Base-by-base conservation (phyloP, 148 eudicot genomes). In the Dysphania ambrosioides region DNA sequence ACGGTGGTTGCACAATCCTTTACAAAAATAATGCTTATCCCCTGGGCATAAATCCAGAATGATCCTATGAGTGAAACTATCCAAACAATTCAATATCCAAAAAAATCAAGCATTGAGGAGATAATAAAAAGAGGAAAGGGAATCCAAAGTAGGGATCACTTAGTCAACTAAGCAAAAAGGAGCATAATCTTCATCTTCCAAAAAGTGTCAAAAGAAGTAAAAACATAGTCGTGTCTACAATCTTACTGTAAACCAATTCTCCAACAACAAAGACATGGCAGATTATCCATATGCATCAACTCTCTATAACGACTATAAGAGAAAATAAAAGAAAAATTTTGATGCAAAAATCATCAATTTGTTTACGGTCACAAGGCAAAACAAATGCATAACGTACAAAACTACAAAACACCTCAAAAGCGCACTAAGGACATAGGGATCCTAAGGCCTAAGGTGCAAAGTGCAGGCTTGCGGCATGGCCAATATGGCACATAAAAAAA, bases 1-100 rank as follows among this genome's bases (percentile, higher is more conserved):
- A 75, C 88, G 84, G 73, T 83, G 85, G 60, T 80, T 72, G 83
- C 81, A 88, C 71, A 86, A 87, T 78, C 82, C 84, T 78, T 68
- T 86, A 53, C 85, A 79, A 79, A 82, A 74, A 80, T 71, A 70
- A 70, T 82, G 83, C 74, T 73, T 88, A 70, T 87, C 98, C 63
- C 91, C 97, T 94, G 93, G 44, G 59, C 40, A 77, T 59, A 73
- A 58, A 67, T 44, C 74, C 59, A 53, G 16, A 75, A 41, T 31
- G 69, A 62, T 75, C 59, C 19, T 18, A 40, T 16, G 18, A 64
- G 67, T 60, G 70, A 34, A 72, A 63, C 47, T 59, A 66, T 66
- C 64, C 21, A 36, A 62, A 63, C 34, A 77, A 26, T 64, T 21
- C 26, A 71, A 66, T 41, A 35, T 32, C 34, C 21, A 44, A 8